phyloP scores from a whole-genome alignment of 306 rosid genomes.

The Cicer cuneatum region DNA sequence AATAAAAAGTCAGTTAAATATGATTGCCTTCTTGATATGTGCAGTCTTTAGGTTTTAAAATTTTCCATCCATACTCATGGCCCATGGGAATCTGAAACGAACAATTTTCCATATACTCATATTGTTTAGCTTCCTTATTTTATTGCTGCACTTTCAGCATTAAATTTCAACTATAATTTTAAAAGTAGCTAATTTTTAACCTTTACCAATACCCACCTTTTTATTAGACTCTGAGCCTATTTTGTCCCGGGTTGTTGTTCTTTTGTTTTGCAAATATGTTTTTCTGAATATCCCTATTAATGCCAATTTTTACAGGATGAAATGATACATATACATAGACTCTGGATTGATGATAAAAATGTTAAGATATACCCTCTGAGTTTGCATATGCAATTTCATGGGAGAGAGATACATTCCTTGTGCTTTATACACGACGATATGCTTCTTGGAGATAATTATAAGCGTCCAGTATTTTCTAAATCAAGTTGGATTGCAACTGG shows the following conservation, averaged over 20 bases:
- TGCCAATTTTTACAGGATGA: constrained; percentile 70
- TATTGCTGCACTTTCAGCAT: background rate
- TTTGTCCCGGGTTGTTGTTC: constrained; percentile 4
- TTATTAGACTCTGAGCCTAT: constrained; percentile 19
- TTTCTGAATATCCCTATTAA: constrained; percentile 28
- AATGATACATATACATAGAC: constrained; percentile 69
- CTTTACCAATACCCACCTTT: constrained; percentile 4
- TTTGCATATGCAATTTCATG: constrained; percentile 93
- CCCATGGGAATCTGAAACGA: constrained; percentile 15
- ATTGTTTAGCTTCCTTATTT: constrained; percentile 21
- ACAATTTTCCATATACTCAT: constrained; percentile 20
- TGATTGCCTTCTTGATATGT: constrained; percentile 23
- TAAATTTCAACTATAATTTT: constrained; percentile 8
- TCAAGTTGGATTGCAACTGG: constrained; percentile 89
- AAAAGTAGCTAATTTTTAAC: constrained; percentile 3
- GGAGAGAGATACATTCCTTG: constrained; percentile 92
- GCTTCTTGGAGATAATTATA: constrained; percentile 50
- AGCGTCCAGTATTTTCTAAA: constrained; percentile 47
- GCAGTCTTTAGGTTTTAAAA: constrained; percentile 33
- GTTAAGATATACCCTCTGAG: constrained; percentile 71
- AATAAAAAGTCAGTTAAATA: constrained; percentile 32
- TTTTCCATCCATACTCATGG: constrained; percentile 7
- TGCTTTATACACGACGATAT: constrained; percentile 67
- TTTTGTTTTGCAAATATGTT: constrained; percentile 31
- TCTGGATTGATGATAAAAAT: constrained; percentile 58